These are phyloP conservation scores for Kokia cookei DNA, from an alignment of 441 rosid species.

Conservation along the genomic window DNA sequence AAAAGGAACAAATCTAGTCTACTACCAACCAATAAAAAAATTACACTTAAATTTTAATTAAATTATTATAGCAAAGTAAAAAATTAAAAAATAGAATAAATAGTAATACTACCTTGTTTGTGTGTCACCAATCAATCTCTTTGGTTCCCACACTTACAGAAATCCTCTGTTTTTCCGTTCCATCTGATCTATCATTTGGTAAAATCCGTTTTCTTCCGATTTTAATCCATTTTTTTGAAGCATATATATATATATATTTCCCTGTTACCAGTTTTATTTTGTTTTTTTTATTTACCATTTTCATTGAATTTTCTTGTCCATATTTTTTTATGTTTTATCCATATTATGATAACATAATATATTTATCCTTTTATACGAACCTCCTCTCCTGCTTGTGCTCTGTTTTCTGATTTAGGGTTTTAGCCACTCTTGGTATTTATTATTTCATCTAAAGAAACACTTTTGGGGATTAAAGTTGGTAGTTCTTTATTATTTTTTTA, in stretches of 20 bases:
- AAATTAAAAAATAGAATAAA: neutral
- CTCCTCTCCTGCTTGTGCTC: slow-evolving; percentile 16
- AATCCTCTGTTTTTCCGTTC: slow-evolving; percentile 7
- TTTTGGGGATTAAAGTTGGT: neutral
- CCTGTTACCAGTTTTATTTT: neutral
- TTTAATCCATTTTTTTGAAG: neutral
- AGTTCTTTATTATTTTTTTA: neutral
- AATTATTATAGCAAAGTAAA: neutral
- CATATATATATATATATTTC: neutral
- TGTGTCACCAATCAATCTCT: neutral
- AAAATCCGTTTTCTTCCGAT: neutral
- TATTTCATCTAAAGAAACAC: neutral
- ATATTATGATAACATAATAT: neutral
- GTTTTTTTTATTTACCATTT: neutral
- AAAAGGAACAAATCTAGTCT: no score
- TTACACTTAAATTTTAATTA: neutral
- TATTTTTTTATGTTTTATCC: slow-evolving; percentile 46
- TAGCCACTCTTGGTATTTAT: slow-evolving; percentile 16
- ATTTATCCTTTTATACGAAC: slow-evolving; percentile 14
- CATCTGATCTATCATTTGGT: slow-evolving; percentile 29
- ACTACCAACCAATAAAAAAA: slow-evolving; percentile 4
- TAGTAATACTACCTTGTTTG: neutral
- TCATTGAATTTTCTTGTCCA: slow-evolving; percentile 45
- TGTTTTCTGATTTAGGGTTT: slow-evolving; percentile 10
- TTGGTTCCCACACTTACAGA: slow-evolving; percentile 7